Conservation (phyloP, 495 filamentous ascomycete genomes). For the Daldinia caldariorum region DNA sequence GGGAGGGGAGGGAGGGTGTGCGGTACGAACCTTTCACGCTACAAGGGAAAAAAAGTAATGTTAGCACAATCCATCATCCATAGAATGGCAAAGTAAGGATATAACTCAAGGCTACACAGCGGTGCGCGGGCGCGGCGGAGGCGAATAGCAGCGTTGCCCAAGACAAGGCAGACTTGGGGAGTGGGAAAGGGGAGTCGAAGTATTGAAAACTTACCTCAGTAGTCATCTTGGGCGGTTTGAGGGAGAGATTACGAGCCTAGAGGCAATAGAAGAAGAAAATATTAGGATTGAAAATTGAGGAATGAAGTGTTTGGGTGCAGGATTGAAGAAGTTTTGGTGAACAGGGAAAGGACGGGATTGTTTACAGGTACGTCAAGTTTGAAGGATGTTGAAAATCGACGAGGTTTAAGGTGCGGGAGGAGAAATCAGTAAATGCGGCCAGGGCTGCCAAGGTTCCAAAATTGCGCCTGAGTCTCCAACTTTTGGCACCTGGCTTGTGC, state of each 20-base stretch:
- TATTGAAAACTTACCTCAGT: constrained; percentile 67
- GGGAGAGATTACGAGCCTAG: constrained; percentile 28
- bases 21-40: constrained; percentile 83
- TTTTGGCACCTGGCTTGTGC: constrained; percentile 43
- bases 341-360: constrained; percentile 44
- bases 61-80: constrained; percentile 53
- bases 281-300: constrained; percentile 33
- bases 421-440: constrained; percentile 47
- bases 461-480: constrained; percentile 42
- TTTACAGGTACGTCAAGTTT: constrained; percentile 47
- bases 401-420: constrained; percentile 51
- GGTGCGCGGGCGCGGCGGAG: constrained; percentile 33
- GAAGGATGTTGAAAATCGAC: constrained; percentile 48
- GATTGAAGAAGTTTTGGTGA: constrained; percentile 35
- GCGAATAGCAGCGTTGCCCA: constrained; percentile 46
- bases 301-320: constrained; percentile 37
- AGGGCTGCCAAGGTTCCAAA: constrained; percentile 41
- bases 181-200: constrained; percentile 26
- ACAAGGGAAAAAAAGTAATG: constrained; percentile 45
- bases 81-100: constrained; percentile 24
- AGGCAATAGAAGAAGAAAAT: constrained; percentile 45
- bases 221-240: constrained; percentile 63
- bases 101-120: constrained; percentile 30
- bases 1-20: constrained; percentile 4
- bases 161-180: constrained; percentile 43